phyloP scores from a whole-genome alignment of 495 filamentous ascomycete genomes.

The Acidiella bohemica region DNA sequence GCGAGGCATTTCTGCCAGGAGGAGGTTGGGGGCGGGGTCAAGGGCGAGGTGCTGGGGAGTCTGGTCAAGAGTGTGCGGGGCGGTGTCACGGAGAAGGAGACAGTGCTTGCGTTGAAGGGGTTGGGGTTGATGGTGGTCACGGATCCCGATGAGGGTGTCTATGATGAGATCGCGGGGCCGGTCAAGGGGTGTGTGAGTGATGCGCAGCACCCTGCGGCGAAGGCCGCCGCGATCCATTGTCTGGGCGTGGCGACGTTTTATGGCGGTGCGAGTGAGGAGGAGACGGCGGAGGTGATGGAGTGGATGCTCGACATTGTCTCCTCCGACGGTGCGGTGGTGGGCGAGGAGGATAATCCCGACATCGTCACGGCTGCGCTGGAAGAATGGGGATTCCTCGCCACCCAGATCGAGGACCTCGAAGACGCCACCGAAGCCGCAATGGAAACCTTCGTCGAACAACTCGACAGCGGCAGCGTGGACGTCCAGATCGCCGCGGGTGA shows the following conservation, averaged over 20 bases:
- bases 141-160: constrained; percentile 53
- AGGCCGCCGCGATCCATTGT: constrained; percentile 62
- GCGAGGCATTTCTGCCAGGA: constrained; percentile 60
- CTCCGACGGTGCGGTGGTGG: constrained; percentile 64
- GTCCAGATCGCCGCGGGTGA: constrained; percentile 82
- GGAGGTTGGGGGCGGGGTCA: constrained; percentile 46
- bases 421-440: constrained; percentile 59
- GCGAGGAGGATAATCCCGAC: constrained; percentile 55
- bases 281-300: constrained; percentile 63
- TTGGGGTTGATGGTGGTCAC: constrained; percentile 67
- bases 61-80: constrained; percentile 60
- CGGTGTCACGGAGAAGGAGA: constrained; percentile 60
- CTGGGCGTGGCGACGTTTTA: constrained; percentile 62
- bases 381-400: constrained; percentile 80
- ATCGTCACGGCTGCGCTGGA: constrained; percentile 77
- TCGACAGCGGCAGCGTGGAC: constrained; percentile 57
- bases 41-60: constrained; percentile 53
- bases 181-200: constrained; percentile 63
- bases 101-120: constrained; percentile 56
- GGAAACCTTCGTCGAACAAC: constrained; percentile 78
- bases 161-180: constrained; percentile 46
- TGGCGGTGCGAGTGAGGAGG: constrained; percentile 59
- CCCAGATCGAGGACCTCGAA: constrained; percentile 68
- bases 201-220: constrained; percentile 47
- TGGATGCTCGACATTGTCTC: constrained; percentile 76